Base-by-base conservation (phyloP, 768 basidiomycete genomes). In the Candolleomyces aberdarensis region DNA sequence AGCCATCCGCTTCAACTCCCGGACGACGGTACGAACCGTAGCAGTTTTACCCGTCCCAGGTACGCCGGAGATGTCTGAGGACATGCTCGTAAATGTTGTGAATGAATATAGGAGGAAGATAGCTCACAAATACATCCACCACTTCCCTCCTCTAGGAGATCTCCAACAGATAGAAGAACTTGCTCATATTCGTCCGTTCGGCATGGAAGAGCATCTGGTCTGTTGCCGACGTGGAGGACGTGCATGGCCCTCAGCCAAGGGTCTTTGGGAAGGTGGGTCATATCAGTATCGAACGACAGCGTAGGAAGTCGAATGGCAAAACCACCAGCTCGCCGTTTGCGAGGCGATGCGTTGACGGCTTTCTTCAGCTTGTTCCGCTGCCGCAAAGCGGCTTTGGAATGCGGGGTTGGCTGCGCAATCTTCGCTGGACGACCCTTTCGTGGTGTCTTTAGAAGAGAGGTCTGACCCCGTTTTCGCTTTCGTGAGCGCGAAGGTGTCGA, bases 11-110 rank as follows among this genome's bases (percentile, higher is more conserved):
- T 93, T 95, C 11, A 98, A 80, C 70, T 96, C 92, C 41, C 92
- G 83, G 36, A 98, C 85, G 26, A 97, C 89, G 0, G 91, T 91
- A 67, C 98, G 96, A 0, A 98, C 95, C 0, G 97, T 98, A 0
- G 97, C 97, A 0, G 97, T 99, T 76, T 98, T 99, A 9, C 97
- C 96, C 2, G 96, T 98, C 7, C 97, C 96, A n/a, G 96, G 97
- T 7, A 98, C 94, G 9, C 97, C 96, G 7, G 96, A 95, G 52
- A 98, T 97, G 73, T 98, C 96, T 98, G 57, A 56, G 36, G 40
- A 1, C 4, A 36, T 11, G 8, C 6, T 36, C 3, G n/a, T 67
- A n/a, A 58, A 52, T 20, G 11, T 20, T n/a, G 56, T 26, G n/a
- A 14, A 29, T 17, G 3, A 15, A 22, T 31, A 14, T 40, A 5